Evolutionary conservation across 2,329 filamentous ascomycete species (phyloP).

Genomic region (Geosmithia flava): DNA sequence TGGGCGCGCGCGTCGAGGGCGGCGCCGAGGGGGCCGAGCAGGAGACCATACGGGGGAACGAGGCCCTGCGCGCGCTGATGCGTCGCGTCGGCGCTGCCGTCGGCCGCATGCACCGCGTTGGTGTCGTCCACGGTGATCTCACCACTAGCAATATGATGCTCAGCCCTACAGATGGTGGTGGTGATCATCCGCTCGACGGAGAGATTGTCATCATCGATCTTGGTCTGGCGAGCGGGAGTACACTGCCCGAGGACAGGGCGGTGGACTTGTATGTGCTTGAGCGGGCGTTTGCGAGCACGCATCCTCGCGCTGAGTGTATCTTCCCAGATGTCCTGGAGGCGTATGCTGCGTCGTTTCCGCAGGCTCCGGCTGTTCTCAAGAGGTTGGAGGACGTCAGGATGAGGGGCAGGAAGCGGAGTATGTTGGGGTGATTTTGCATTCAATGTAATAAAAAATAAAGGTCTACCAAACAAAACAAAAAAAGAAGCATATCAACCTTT

Average conservation of each 20-base stretch:
- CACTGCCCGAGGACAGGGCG: constrained; percentile 82
- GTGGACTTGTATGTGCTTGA: constrained; percentile 96
- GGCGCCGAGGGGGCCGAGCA: too few species aligned
- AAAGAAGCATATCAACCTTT: too few species aligned
- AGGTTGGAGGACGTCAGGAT: constrained; percentile 85
- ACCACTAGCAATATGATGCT: constrained; percentile 98
- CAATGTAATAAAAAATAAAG: not conserved
- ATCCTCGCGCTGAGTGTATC: constrained; percentile 70
- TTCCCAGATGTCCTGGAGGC: constrained; percentile 62
- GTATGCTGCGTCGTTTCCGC: constrained; percentile 66
- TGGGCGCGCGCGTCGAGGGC: constrained; percentile 32
- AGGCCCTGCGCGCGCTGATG: constrained; percentile 50
- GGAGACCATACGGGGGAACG: constrained; percentile 24
- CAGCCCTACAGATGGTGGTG: constrained; percentile 15
- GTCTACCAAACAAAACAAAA: not conserved
- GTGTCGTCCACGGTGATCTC: constrained; percentile 86
- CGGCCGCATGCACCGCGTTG: constrained; percentile 67
- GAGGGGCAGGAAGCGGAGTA: constrained; percentile 91
- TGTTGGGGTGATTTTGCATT: constrained; percentile 58
- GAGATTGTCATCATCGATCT: constrained; percentile 91
- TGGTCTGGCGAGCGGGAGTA: constrained; percentile 70
- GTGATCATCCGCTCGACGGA: constrained; percentile 36
- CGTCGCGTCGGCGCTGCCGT: constrained; percentile 57
- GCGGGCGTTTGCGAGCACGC: constrained; percentile 86
- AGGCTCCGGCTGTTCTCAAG: constrained; percentile 61